phyloP scores from a whole-genome alignment of 2,329 filamentous ascomycete species.

The Didymella arachidicola region DNA sequence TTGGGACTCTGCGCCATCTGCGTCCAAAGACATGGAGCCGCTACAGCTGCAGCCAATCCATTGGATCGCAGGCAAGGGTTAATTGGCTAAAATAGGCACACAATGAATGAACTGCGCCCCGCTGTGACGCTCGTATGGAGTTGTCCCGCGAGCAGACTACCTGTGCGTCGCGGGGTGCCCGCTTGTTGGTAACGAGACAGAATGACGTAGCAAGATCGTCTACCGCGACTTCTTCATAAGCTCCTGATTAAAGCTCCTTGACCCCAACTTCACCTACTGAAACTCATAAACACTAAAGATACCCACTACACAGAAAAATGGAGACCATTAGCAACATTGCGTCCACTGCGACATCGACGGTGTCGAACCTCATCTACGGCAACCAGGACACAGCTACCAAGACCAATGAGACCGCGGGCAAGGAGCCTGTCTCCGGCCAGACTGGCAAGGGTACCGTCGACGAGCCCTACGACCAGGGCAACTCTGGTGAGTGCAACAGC shows the following conservation, averaged over 20 bases:
- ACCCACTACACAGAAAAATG: slow-evolving; percentile 33
- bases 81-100: slow-evolving; percentile 9
- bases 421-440: slow-evolving; percentile 76
- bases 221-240: slow-evolving; percentile 22
- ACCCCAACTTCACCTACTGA: slow-evolving; percentile 2
- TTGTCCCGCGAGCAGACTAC: slow-evolving; percentile 19
- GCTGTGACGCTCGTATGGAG: slow-evolving; percentile 25
- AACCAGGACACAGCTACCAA: slow-evolving; percentile 44
- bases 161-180: slow-evolving; percentile 22
- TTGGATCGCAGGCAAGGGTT: slow-evolving; percentile 15
- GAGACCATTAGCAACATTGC: slow-evolving; percentile 51
- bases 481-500: slow-evolving; percentile 60
- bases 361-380: slow-evolving; percentile 51
- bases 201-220: slow-evolving; percentile 5
- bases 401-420: slow-evolving; percentile 51
- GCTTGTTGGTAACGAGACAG: slow-evolving; percentile 4
- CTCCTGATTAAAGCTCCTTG: slow-evolving; percentile 12
- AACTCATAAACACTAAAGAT: neutral
- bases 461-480: slow-evolving; percentile 82
- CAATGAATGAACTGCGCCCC: slow-evolving; percentile 21
- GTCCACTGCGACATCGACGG: slow-evolving; percentile 33
- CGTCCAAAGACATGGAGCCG: neutral
- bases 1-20: slow-evolving; percentile 13
- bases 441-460: slow-evolving; percentile 70
- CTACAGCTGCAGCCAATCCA: slow-evolving; percentile 5